Conservation (phyloP, 1,284 basidiomycete genomes). For the Moesziomyces sp. region DNA sequence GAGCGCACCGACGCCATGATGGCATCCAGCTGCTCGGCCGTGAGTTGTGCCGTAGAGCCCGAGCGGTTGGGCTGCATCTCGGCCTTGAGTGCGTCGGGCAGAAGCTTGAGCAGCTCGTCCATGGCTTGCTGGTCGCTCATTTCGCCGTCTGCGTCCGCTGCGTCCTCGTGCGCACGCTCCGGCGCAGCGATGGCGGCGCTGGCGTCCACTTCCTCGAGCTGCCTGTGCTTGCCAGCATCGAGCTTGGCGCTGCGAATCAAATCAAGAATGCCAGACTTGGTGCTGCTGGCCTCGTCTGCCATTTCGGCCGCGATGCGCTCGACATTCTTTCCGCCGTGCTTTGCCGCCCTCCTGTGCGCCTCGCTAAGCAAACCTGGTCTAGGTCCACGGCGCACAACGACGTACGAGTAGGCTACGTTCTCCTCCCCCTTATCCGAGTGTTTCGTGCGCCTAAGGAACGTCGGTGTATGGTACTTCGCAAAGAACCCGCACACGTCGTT, state of each 20-base stretch:
- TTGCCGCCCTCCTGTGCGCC: slow-evolving; percentile 14
- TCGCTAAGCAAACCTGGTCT: slow-evolving; percentile 71
- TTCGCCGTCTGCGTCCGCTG: slow-evolving; percentile 4
- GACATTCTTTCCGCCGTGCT: not conserved
- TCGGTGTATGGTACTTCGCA: slow-evolving; percentile 85
- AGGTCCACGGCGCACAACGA: slow-evolving; percentile 83
- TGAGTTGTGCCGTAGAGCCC: slow-evolving; percentile 3
- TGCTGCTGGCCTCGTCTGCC: slow-evolving; percentile 17
- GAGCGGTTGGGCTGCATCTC: slow-evolving; percentile 12
- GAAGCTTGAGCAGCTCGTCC: slow-evolving; percentile 40
- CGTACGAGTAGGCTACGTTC: slow-evolving; percentile 87
- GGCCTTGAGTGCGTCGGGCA: slow-evolving; percentile 42
- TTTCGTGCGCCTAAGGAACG: slow-evolving; percentile 86
- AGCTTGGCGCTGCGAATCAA: slow-evolving; percentile 36
- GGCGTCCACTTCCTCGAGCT: slow-evolving; percentile 30
- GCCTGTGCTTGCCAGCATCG: slow-evolving; percentile 10
- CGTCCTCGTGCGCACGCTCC: not conserved
- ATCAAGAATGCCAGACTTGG: slow-evolving; percentile 56
- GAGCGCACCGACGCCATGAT: slow-evolving; percentile 34
- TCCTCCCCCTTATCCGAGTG: slow-evolving; percentile 85
- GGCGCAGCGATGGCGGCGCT: slow-evolving; percentile 6
- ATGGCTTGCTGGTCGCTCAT: slow-evolving; percentile 36
- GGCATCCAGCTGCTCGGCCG: slow-evolving; percentile 35
- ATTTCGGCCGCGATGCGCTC: slow-evolving; percentile 9
- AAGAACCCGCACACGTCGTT: slow-evolving; percentile 80